These are phyloP conservation scores for Fraxinus floribunda DNA, from an alignment of 305 asterid species.

Conservation along the genomic window DNA sequence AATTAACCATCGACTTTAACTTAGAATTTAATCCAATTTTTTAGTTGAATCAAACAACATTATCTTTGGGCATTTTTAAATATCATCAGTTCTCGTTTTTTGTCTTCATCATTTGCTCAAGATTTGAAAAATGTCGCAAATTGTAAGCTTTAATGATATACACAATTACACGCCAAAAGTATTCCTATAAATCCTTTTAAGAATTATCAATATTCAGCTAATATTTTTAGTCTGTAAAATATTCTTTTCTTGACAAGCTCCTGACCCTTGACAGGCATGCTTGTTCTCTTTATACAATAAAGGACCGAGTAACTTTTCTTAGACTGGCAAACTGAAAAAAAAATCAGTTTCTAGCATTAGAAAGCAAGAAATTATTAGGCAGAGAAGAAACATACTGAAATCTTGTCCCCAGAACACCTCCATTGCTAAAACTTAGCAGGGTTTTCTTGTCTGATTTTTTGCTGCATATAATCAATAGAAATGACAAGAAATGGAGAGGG, in stretches of 20 bases:
- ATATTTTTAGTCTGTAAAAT: not conserved
- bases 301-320: constrained; percentile 16
- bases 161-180: not conserved
- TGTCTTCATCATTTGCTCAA: not conserved
- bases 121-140: not conserved
- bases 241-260: constrained; percentile 31
- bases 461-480: constrained; percentile 1
- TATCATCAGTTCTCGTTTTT: constrained; percentile 9
- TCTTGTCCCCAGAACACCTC: constrained; percentile 12
- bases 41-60: not conserved
- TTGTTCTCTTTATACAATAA: constrained; percentile 32
- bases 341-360: constrained; percentile 23
- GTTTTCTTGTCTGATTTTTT: not conserved
- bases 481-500: constrained; percentile 25
- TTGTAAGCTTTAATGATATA: not conserved
- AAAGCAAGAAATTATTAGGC: constrained; percentile 21
- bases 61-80: not conserved
- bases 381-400: constrained; percentile 16
- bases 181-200: not conserved
- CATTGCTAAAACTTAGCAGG: constrained; percentile 4
- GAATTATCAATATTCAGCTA: not conserved
- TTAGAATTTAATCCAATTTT: not conserved
- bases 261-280: constrained; percentile 47
- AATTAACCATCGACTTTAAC: not conserved
- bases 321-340: constrained; percentile 24